These are phyloP conservation scores for Aspergillus sp. DNA, from an alignment of 2,329 filamentous ascomycete species.

Conservation along the genomic window DNA sequence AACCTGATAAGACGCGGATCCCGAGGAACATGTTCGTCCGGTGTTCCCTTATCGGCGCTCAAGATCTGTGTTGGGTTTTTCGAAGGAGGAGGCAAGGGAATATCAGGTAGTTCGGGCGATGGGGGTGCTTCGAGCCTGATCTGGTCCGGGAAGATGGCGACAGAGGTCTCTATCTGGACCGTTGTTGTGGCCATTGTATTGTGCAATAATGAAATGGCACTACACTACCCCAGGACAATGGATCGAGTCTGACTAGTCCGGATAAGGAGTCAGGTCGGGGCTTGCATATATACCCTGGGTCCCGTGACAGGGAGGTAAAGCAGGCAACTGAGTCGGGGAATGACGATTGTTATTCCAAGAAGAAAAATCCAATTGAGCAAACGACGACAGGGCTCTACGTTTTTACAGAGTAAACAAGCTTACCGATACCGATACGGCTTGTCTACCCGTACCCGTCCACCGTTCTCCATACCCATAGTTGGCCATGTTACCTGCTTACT, in stretches of 20 bases:
- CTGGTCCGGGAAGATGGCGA: slow-evolving; percentile 8
- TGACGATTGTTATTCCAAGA: neutral
- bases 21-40: slow-evolving; percentile 71
- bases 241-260: neutral
- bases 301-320: neutral
- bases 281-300: neutral
- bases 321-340: neutral
- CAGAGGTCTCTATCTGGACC: slow-evolving; percentile 12
- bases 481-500: neutral
- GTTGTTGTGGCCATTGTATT: slow-evolving; percentile 21
- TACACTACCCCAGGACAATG: neutral
- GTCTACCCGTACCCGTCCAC: neutral
- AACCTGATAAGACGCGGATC: slow-evolving; percentile 77
- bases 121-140: slow-evolving; percentile 21
- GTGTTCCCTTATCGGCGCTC: slow-evolving; percentile 71
- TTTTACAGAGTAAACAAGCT: neutral
- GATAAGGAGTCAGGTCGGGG: neutral
- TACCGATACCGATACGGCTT: neutral
- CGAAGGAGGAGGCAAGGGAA: slow-evolving; percentile 64
- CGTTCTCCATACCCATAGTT: neutral
- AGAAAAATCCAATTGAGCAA: neutral
- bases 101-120: slow-evolving; percentile 28
- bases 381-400: neutral
- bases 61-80: slow-evolving; percentile 55
- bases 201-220: neutral